These are phyloP conservation scores for Exophiala lecanii-corni DNA, from an alignment of 2,329 filamentous ascomycete species.

Conservation along the genomic window DNA sequence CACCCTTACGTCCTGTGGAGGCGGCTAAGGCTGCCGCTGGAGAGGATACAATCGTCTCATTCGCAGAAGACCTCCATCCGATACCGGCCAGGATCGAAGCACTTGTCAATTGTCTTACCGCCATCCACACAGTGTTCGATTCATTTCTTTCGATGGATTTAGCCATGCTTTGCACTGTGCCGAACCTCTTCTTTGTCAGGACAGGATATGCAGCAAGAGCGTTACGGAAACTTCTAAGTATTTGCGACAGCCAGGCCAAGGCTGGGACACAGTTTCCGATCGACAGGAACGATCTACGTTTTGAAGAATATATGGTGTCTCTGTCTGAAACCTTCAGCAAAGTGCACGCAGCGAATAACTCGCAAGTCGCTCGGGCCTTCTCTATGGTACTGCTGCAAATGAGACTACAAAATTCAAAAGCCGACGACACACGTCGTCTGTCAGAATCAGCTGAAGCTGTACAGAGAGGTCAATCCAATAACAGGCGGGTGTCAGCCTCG, in stretches of 20 bases:
- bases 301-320: conserved; percentile 62
- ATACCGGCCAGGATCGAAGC: conserved; percentile 59
- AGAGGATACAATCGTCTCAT: conserved; percentile 38
- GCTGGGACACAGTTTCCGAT: conserved; percentile 33
- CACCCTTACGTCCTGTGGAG: conserved; percentile 36
- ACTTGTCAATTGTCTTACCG: conserved; percentile 60
- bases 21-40: conserved; percentile 57
- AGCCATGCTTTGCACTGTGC: conserved; percentile 56
- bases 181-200: conserved; percentile 66
- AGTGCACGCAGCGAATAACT: conserved; percentile 13
- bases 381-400: conserved; percentile 16
- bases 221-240: conserved; percentile 58
- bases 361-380: conserved; percentile 16
- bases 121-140: conserved; percentile 63
- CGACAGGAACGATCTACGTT: conserved; percentile 60
- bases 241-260: conserved; percentile 16
- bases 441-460: neutral
- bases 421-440: neutral
- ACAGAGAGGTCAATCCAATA: neutral
- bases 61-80: conserved; percentile 25
- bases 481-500: neutral
- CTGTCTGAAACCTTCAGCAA: conserved; percentile 63
- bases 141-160: conserved; percentile 59
- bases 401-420: conserved; percentile 10
- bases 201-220: conserved; percentile 67